A percentile compares a stretch with the other conserved stretches of the same genome.
phyloP scores from a whole-genome alignment of 495 filamentous ascomycete species.

The Trichoderma gamsii region DNA sequence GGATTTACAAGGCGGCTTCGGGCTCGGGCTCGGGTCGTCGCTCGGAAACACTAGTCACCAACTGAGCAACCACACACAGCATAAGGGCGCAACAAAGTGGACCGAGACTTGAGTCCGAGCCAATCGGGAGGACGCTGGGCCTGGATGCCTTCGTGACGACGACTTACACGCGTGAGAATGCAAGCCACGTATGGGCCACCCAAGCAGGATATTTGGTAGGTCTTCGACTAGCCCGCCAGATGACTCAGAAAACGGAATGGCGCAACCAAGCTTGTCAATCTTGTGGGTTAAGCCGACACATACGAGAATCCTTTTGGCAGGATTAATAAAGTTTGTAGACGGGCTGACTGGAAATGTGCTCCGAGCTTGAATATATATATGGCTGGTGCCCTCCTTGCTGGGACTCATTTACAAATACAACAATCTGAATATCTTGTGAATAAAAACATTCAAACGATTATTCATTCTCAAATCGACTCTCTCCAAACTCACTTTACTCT shows the following conservation, averaged over 20 bases:
- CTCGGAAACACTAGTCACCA: neutral
- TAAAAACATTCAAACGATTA: too few relatives aligned
- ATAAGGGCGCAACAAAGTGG: neutral
- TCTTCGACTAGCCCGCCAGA: neutral
- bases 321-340: neutral
- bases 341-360: neutral
- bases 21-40: neutral
- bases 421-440: too few relatives aligned
- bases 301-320: neutral
- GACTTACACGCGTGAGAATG: neutral
- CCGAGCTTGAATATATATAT: neutral
- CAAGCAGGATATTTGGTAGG: neutral
- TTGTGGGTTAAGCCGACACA: neutral
- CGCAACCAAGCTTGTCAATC: neutral
- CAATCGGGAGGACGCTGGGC: neutral
- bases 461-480: too few relatives aligned
- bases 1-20: constrained; percentile 6
- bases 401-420: too few relatives aligned
- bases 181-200: neutral
- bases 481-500: too few relatives aligned
- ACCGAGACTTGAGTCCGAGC: neutral
- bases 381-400: neutral
- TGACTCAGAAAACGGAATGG: neutral
- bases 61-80: neutral
- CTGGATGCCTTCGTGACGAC: neutral